A percentile compares a stretch with the other conserved stretches of the same genome.
Conservation (phyloP, 2,329 filamentous ascomycete genomes). For the Oidium heveae region DNA sequence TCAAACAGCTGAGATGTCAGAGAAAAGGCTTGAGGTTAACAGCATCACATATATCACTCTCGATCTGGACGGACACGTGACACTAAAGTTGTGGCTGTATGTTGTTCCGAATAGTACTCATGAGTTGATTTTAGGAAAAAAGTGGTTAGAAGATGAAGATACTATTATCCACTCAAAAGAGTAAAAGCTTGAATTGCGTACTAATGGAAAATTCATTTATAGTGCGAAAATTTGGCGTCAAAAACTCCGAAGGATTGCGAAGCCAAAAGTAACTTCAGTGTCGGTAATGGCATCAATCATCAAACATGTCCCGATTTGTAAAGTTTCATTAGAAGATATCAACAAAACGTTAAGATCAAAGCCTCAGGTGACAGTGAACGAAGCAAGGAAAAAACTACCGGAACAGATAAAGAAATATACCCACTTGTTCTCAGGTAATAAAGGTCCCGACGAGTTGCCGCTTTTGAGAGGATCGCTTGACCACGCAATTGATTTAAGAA, state of each 20-base stretch:
- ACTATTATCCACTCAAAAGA: too few relatives aligned
- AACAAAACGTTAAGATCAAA: too few relatives aligned
- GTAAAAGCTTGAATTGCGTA: too few relatives aligned
- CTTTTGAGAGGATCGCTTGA: background rate
- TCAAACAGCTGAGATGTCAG: background rate
- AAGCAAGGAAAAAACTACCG: background rate
- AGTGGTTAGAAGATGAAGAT: background rate
- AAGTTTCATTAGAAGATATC: background rate
- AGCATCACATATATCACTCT: too few relatives aligned
- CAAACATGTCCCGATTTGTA: background rate
- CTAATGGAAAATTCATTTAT: background rate
- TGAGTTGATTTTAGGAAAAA: too few relatives aligned
- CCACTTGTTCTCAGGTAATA: background rate
- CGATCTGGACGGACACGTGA: too few relatives aligned
- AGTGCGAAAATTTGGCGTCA: background rate
- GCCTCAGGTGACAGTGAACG: background rate
- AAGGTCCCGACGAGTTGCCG: background rate
- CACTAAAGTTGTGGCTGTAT: background rate
- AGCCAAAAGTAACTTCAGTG: background rate
- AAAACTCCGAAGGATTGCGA: background rate
- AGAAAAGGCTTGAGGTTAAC: too few relatives aligned
- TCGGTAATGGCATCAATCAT: background rate
- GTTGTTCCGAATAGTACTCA: background rate
- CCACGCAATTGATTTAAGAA: background rate
- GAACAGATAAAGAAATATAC: background rate